Evolutionary conservation across 1,139 yeast genomes (phyloP).

Genomic region (Geotrichum aggregatum): DNA sequence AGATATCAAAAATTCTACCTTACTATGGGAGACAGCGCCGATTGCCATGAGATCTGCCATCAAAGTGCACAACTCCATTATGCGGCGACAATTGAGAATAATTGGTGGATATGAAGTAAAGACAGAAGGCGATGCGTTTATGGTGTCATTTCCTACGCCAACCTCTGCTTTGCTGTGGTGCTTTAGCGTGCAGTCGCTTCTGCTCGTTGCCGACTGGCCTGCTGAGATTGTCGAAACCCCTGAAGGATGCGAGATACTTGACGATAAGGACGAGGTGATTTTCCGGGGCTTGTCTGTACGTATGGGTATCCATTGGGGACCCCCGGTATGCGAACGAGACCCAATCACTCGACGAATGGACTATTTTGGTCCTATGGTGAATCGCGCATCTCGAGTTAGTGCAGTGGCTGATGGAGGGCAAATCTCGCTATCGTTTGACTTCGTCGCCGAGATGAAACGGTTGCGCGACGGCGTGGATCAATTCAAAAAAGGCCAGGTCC

Average conservation of each 20-base stretch:
- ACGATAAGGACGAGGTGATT: conserved; percentile 54
- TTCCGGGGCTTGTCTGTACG: conserved; percentile 90
- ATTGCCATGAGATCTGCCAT: conserved; percentile 96
- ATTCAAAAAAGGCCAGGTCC: conserved; percentile 41
- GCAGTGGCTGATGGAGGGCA: conserved; percentile 99
- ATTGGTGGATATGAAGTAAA: conserved; percentile 97
- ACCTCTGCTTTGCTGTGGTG: conserved; percentile 92
- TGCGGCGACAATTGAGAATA: conserved; percentile 89
- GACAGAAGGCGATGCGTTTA: conserved; percentile 98
- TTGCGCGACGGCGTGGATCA: conserved; percentile 53
- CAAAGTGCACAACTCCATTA: conserved; percentile 84
- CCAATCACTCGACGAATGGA: conserved; percentile 96
- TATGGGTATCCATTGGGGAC: conserved; percentile 98
- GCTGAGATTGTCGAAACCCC: conserved; percentile 79
- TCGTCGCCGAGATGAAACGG: conserved; percentile 63
- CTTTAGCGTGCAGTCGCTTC: conserved; percentile 82
- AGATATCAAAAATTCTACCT: conserved; percentile 91
- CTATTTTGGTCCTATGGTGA: conserved; percentile 97
- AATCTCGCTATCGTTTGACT: conserved; percentile 79
- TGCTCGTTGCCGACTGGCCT: conserved; percentile 91
- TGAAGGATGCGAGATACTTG: conserved; percentile 82
- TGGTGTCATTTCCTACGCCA: conserved; percentile 94
- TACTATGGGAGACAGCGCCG: conserved; percentile 90
- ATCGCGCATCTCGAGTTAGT: conserved; percentile 87
- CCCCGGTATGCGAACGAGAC: conserved; percentile 93